These are phyloP conservation scores for Tulasnella sp. DNA, from an alignment of 768 basidiomycete genomes.

Conservation along the genomic window DNA sequence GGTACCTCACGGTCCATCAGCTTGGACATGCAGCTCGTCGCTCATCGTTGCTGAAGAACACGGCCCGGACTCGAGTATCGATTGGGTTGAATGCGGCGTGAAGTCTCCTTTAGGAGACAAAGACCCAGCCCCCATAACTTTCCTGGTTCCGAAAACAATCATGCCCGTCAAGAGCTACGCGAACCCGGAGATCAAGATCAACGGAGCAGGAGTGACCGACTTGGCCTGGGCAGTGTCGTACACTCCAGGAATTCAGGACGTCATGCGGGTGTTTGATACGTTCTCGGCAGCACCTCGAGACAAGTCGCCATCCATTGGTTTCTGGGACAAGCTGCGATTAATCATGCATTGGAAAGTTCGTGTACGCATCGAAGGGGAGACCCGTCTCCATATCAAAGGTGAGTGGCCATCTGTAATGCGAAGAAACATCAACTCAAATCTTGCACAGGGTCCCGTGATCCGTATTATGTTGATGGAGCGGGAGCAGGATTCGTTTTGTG, in stretches of 20 bases:
- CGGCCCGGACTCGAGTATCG: constrained; percentile 60
- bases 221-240: constrained; percentile 90
- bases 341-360: constrained; percentile 79
- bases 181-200: constrained; percentile 63
- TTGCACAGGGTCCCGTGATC: constrained; percentile 69
- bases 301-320: constrained; percentile 76
- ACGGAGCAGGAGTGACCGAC: constrained; percentile 61
- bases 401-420: constrained; percentile 14
- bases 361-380: constrained; percentile 63
- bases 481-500: constrained; percentile 87
- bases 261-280: constrained; percentile 78
- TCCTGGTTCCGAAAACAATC: constrained; percentile 80
- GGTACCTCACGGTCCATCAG: constrained; percentile 50
- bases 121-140: constrained; percentile 51
- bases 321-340: constrained; percentile 91
- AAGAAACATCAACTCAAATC: not conserved
- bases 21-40: constrained; percentile 67
- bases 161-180: constrained; percentile 96
- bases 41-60: constrained; percentile 86
- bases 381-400: constrained; percentile 87
- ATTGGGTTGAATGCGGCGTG: constrained; percentile 68
- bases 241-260: constrained; percentile 77
- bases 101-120: constrained; percentile 53
- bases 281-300: constrained; percentile 75
- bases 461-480: constrained; percentile 60